phyloP scores from a whole-genome alignment of 441 rosid genomes.

The Populus hybrid region DNA sequence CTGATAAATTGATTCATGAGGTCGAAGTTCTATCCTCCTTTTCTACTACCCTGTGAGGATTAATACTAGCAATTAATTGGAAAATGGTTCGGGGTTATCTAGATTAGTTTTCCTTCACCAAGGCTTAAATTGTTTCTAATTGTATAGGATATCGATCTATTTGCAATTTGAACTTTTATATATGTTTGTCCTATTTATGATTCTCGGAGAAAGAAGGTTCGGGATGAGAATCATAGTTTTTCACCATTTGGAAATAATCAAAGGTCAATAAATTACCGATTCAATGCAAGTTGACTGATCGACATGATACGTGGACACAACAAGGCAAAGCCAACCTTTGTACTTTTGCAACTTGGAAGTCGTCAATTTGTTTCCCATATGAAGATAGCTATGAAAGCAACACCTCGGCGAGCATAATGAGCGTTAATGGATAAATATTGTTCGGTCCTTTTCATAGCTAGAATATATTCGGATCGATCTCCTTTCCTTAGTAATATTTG shows the following conservation, averaged over 20 bases:
- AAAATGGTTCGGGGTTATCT: neutral
- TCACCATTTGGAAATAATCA: neutral
- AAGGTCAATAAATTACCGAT: slow-evolving; percentile 19
- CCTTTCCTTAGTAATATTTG: neutral
- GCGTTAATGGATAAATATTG: neutral
- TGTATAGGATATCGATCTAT: neutral
- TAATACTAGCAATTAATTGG: neutral
- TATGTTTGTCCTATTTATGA: neutral
- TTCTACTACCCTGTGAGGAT: neutral
- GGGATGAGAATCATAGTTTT: neutral
- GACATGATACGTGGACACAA: neutral
- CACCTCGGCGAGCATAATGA: neutral
- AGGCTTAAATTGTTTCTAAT: neutral
- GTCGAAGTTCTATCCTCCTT: neutral
- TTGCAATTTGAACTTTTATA: neutral
- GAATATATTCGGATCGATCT: slow-evolving; percentile 17
- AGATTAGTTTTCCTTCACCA: neutral
- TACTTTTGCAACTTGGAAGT: neutral
- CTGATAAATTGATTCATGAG: neutral
- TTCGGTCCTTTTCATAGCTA: neutral
- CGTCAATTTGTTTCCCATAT: neutral
- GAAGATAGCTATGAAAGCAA: neutral
- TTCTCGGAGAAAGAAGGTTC: neutral
- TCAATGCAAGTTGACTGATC: slow-evolving; percentile 19
- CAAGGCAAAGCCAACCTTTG: neutral